Percentiles rank a stretch among this genome's conserved stretches.
Evolutionary conservation across 345 rosid genomes (phyloP).

Genomic region (Trapa bicornis): DNA sequence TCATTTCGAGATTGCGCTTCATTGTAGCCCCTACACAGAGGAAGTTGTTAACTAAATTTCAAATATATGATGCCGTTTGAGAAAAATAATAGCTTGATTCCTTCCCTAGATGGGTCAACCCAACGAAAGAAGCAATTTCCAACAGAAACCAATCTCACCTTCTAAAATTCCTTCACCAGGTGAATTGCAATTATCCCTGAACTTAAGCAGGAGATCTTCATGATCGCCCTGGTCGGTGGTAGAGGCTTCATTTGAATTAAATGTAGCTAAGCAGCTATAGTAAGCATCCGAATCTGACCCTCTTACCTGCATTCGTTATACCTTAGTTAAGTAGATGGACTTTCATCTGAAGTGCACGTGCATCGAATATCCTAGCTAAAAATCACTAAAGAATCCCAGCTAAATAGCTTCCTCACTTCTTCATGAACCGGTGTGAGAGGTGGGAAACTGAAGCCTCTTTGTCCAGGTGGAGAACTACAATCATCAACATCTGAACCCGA

Average conservation of each 20-base stretch:
- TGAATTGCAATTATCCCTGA: constrained; percentile 9
- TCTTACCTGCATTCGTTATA: constrained; percentile 31
- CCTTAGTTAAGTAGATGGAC: background rate
- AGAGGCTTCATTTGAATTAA: constrained; percentile 18
- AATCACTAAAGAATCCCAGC: too few relatives aligned
- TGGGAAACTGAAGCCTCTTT: constrained; percentile 27
- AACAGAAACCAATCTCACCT: constrained; percentile 20
- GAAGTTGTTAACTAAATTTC: constrained; percentile 4
- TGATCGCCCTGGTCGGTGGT: constrained; percentile 6
- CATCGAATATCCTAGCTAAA: background rate
- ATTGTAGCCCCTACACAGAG: constrained; percentile 27
- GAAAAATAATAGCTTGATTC: background rate
- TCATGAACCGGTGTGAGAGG: constrained; percentile 37
- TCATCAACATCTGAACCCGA: constrained; percentile 53
- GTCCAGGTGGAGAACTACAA: constrained; percentile 34
- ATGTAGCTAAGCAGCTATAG: constrained; percentile 60
- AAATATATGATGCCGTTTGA: background rate
- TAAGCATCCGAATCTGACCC: constrained; percentile 42
- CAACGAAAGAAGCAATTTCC: background rate
- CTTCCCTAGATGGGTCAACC: too few relatives aligned
- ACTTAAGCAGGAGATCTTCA: constrained; percentile 17
- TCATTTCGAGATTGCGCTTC: constrained; percentile 33
- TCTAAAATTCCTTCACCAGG: constrained; percentile 15
- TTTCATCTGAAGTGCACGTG: background rate
- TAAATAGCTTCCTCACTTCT: constrained; percentile 28